phyloP scores from a whole-genome alignment of 169 alveolate genomes.

The Hammondia hammondi region DNA sequence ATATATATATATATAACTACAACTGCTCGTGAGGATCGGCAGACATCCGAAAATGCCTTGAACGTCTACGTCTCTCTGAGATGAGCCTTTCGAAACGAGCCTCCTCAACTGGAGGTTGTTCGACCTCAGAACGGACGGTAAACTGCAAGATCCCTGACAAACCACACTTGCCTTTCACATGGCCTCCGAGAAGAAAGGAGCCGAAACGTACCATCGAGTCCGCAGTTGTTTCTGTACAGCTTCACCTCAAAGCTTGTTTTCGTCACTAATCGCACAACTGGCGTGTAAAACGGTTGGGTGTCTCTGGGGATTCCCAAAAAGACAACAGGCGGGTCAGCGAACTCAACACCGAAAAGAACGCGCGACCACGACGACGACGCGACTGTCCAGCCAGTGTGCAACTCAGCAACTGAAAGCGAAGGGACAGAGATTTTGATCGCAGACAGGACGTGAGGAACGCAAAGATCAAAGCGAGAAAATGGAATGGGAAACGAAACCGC shows the following conservation, averaged over 20 bases:
- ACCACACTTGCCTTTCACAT: background rate
- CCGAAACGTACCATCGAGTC: background rate
- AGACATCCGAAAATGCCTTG: no score
- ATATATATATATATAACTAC: no score
- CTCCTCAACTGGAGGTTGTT: no score
- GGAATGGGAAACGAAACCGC: no score
- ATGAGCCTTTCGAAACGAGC: no score
- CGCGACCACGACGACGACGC: background rate
- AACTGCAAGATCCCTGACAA: background rate
- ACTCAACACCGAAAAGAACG: background rate
- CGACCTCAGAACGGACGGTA: no score
- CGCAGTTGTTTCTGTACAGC: background rate
- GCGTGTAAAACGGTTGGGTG: background rate
- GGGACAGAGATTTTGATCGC: no score
- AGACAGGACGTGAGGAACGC: no score
- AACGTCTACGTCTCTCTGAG: no score
- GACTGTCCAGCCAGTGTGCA: constrained; percentile 18
- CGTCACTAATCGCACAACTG: background rate
- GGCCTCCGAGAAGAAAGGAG: background rate
- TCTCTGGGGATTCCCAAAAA: background rate
- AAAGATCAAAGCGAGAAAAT: no score
- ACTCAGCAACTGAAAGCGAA: background rate
- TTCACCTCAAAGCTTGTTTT: background rate
- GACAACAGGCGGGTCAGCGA: background rate
- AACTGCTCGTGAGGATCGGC: no score